Evolutionary conservation across 352 stramenopile genomes (phyloP), one percentile per base, ranked within the genome.

Genomic region (Phytophthora pistaciae): DNA sequence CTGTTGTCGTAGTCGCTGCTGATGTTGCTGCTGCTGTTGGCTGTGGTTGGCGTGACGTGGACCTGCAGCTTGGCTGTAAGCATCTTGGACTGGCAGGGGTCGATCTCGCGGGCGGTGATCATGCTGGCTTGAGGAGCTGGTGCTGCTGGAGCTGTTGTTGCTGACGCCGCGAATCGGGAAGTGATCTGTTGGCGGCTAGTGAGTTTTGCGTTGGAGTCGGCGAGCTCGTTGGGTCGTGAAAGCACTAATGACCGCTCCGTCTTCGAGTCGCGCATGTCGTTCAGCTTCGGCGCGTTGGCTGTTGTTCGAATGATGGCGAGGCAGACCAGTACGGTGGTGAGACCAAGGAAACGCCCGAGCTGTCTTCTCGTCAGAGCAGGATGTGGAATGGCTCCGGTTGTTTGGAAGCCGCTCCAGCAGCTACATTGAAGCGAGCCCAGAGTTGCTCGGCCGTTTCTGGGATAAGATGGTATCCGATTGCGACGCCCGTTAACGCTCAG

Each of bases 241-340:
- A 69, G 54, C 55, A 65, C 49, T 65, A 70, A 65, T 72, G 57
- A 57, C 21, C 54, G 58, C 50, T 72, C 25, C 56, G 49, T 67
- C 44, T 59, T 53, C 60, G 52, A 66, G 56, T 71, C 38, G 56
- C 42, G 59, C 57, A 59, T 66, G 48, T 56, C 21, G 40, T 44
- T 20, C 21, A 27, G 52, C 25, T 20, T 42, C 25, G 36, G 38
- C 18, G 42, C 42, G 46, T 40, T 52, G 5, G 50, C 56, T 64
- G 49, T 74, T 74, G 60, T 73, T 77, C 65, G 65, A 70, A 69
- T 68, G 61, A 68, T 67, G 38, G 31, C 48, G 54, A 64, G 38
- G 23, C 31, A 56, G 44, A 63, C 53, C 54, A 55, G 61, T 63
- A 60, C 60, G 23, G 60, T 74, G 54, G n/a, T 64, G 58, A 60